Evolutionary conservation across 495 filamentous ascomycete genomes (phyloP).

Genomic region (Aspergillus baeticus): DNA sequence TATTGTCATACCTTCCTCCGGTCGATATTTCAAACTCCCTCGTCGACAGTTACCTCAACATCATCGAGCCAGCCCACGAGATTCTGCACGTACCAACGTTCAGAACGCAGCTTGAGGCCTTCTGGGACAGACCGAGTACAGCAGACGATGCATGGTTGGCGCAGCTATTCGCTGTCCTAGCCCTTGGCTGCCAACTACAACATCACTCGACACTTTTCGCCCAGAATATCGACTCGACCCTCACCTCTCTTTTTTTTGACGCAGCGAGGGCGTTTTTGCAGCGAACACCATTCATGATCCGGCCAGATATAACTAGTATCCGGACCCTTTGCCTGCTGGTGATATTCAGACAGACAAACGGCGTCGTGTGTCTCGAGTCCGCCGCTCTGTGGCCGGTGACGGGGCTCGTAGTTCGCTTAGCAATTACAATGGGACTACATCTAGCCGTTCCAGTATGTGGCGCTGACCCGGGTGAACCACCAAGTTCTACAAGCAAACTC

Average conservation of each 20-base stretch:
- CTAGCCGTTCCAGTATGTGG: not conserved
- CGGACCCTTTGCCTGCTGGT: not conserved
- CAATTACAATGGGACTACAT: not conserved
- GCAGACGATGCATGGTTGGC: not conserved
- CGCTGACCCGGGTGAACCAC: not conserved
- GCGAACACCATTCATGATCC: not conserved
- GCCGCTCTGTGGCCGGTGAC: not conserved
- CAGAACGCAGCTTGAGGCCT: not conserved
- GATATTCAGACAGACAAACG: not conserved
- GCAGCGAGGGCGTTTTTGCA: not conserved
- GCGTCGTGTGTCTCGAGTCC: not conserved
- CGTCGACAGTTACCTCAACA: not conserved
- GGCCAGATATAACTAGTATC: not conserved
- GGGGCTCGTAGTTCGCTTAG: not conserved
- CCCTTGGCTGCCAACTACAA: not conserved
- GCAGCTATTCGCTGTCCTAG: not conserved
- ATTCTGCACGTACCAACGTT: constrained; percentile 1
- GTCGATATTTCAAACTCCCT: not conserved
- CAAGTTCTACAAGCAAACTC: not conserved
- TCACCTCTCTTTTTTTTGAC: not conserved
- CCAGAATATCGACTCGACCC: not conserved
- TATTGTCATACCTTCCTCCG: not conserved
- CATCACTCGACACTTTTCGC: not conserved
- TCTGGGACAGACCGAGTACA: not conserved
- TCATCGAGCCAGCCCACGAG: not conserved